Conservation (phyloP, 208 protist genomes). For the Wallacemonas rigidus region DNA sequence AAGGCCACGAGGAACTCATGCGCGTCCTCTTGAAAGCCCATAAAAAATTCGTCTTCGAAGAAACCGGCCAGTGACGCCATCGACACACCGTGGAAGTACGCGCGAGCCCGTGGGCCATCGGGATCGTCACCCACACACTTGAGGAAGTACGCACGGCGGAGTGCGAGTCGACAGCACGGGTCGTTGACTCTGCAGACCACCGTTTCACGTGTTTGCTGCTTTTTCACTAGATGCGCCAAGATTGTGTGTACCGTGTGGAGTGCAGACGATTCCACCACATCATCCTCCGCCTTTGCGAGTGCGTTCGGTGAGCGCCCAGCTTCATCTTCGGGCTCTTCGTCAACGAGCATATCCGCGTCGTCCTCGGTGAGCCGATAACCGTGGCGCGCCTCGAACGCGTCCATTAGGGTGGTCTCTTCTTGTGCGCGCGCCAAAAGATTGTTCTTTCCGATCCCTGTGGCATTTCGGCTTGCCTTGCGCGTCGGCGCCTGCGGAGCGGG, state of each 20-base stretch:
- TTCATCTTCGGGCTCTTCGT: background rate
- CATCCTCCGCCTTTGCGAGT: background rate
- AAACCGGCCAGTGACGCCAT: constrained; percentile 37
- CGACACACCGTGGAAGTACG: constrained; percentile 25
- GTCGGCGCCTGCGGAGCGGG: constrained; percentile 8
- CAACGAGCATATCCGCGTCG: constrained; percentile 9
- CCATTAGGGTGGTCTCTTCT: background rate
- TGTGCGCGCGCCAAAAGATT: background rate
- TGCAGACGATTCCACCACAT: background rate
- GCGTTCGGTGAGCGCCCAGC: no score
- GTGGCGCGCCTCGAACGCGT: constrained; percentile 6
- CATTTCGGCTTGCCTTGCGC: background rate
- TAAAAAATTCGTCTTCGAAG: constrained; percentile 60
- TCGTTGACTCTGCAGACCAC: constrained; percentile 4
- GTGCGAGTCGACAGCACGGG: background rate
- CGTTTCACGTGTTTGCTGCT: constrained; percentile 23
- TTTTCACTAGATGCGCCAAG: constrained; percentile 20
- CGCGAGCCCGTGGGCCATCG: background rate
- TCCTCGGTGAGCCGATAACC: constrained; percentile 14
- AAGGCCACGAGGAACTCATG: constrained; percentile 79
- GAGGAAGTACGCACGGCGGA: background rate
- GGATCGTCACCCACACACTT: background rate
- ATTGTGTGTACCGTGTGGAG: constrained; percentile 31
- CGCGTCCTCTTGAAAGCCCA: constrained; percentile 80
- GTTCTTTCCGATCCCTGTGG: background rate